These are phyloP conservation scores for Teratosphaeria destructans DNA, from an alignment of 2,329 filamentous ascomycete species.

Conservation along the genomic window DNA sequence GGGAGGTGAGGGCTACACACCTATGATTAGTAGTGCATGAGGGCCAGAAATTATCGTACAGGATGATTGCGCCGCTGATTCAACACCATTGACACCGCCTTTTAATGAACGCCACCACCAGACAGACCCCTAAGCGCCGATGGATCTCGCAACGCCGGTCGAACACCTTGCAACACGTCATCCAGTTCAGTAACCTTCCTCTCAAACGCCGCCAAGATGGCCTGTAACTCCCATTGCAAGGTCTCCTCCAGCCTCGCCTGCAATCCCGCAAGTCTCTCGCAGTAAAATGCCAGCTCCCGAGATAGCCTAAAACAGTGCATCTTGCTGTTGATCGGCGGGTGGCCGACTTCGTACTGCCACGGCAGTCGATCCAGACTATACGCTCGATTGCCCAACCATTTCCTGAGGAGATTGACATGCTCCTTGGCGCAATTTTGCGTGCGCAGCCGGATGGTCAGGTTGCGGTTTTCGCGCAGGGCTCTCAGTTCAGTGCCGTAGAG, in stretches of 20 bases:
- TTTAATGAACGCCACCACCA: neutral
- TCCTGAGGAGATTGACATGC: conserved; percentile 8
- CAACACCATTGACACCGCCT: neutral
- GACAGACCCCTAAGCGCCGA: neutral
- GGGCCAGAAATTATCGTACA: too few species aligned
- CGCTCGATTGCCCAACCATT: conserved; percentile 14
- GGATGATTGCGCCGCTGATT: too few species aligned
- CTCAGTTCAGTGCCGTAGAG: conserved; percentile 21
- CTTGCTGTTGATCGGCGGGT: neutral
- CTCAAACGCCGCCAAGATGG: conserved; percentile 11
- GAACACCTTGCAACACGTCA: conserved; percentile 2
- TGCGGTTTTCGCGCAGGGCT: conserved; percentile 15
- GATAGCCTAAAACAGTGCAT: conserved; percentile 6
- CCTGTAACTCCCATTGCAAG: conserved; percentile 12
- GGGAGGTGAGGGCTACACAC: too few species aligned
- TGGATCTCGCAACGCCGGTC: neutral
- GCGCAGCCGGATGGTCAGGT: conserved; percentile 10
- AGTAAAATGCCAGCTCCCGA: conserved; percentile 8
- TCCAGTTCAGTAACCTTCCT: conserved; percentile 2
- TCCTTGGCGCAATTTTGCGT: conserved; percentile 6
- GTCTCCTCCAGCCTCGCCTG: conserved; percentile 8
- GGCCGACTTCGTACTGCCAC: conserved; percentile 14
- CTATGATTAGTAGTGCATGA: too few species aligned
- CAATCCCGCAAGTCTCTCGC: conserved; percentile 6
- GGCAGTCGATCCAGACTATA: conserved; percentile 14